Conservation (phyloP, 805 yeast species). For the Nakazawaea siamensis region DNA sequence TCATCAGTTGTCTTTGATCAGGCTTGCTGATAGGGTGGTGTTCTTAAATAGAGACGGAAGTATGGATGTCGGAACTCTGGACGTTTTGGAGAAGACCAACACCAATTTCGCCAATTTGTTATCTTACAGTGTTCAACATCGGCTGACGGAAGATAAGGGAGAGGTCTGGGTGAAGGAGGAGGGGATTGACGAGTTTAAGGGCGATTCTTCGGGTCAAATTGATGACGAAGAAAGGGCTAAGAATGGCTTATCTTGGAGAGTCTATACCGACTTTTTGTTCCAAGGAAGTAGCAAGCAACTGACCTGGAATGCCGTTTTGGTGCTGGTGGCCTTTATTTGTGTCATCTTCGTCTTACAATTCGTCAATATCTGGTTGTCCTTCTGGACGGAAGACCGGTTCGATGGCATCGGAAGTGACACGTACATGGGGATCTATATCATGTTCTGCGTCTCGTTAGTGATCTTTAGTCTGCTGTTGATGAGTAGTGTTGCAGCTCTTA, state of each 20-base stretch:
- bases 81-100: conserved; percentile 39
- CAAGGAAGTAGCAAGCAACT: background rate
- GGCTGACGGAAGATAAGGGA: conserved; percentile 19
- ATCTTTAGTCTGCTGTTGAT: background rate
- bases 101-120: conserved; percentile 41
- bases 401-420: conserved; percentile 34
- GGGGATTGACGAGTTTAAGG: conserved; percentile 13
- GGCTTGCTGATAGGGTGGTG: conserved; percentile 58
- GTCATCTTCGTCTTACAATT: conserved; percentile 33
- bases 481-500: conserved; percentile 12
- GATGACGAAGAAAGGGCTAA: conserved; percentile 44
- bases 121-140: conserved; percentile 30
- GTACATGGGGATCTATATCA: conserved; percentile 68
- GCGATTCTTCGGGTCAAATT: conserved; percentile 22
- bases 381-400: conserved; percentile 63
- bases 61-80: conserved; percentile 50
- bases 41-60: conserved; percentile 58
- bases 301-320: conserved; percentile 17
- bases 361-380: conserved; percentile 69
- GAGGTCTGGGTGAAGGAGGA: conserved; percentile 13
- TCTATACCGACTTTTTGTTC: background rate
- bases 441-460: conserved; percentile 44
- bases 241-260: conserved; percentile 21
- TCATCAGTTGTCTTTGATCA: conserved; percentile 69
- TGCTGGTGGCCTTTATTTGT: conserved; percentile 15